Evolutionary conservation across 192 early-diverging fungal species (phyloP).

Genomic region (Chytriomyces confervae): DNA sequence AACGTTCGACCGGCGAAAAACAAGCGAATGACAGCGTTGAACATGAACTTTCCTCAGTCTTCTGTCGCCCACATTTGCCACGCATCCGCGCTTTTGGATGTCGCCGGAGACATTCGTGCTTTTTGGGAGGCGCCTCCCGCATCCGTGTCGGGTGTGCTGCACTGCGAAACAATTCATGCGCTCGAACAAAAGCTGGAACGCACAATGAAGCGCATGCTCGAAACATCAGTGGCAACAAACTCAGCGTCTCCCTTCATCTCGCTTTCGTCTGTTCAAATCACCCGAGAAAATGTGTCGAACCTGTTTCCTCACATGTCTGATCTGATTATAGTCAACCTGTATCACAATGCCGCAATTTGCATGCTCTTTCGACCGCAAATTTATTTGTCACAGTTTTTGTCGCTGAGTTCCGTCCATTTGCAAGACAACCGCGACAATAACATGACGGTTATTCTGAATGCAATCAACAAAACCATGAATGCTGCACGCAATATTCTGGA

Average conservation of each 20-base stretch:
- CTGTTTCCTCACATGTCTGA: not conserved
- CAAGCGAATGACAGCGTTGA: not conserved
- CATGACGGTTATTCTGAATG: not conserved
- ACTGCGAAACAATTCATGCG: not conserved
- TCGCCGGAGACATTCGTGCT: not conserved
- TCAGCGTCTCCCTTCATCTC: not conserved
- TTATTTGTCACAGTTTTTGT: not conserved
- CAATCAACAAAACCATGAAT: not conserved
- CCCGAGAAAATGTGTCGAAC: not conserved
- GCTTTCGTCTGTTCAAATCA: not conserved
- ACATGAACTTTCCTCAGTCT: not conserved
- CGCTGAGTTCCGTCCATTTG: not conserved
- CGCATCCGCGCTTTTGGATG: not conserved
- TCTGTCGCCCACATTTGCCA: not conserved
- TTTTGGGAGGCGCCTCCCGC: not conserved
- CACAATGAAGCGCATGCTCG: not conserved
- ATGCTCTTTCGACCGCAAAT: not conserved
- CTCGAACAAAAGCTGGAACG: not conserved
- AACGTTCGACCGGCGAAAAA: not conserved
- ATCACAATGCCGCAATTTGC: not conserved
- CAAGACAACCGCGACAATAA: not conserved
- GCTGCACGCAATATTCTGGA: not conserved
- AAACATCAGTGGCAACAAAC: not conserved
- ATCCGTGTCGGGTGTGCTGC: not conserved
- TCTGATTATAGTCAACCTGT: not conserved